These are phyloP conservation scores for Jamesozyma jinghongensis DNA, from an alignment of 805 yeast species.

Conservation along the genomic window DNA sequence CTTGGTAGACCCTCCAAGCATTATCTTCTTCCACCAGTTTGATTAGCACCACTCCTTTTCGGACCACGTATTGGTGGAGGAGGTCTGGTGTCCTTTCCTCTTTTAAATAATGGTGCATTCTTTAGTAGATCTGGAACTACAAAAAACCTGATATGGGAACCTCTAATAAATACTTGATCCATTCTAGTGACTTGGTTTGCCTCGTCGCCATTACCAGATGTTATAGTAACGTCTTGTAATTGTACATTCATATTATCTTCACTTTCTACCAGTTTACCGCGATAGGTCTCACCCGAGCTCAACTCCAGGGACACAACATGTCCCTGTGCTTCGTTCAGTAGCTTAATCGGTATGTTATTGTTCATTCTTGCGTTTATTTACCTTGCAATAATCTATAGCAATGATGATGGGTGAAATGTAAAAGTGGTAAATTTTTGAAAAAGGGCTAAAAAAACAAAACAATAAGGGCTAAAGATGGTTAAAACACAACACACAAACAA, in stretches of 20 bases:
- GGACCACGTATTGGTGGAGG: conserved; percentile 66
- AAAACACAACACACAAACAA: no score
- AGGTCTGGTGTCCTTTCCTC: conserved; percentile 46
- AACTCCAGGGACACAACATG: conserved; percentile 79
- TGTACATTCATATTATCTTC: conserved; percentile 96
- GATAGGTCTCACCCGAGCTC: conserved; percentile 73
- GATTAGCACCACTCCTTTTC: conserved; percentile 26
- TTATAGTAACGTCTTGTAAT: conserved; percentile 68
- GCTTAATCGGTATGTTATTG: conserved; percentile 59
- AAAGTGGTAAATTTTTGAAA: background rate
- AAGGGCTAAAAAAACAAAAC: no score
- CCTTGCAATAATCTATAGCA: no score
- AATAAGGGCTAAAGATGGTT: no score
- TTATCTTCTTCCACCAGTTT: background rate
- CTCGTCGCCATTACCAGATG: conserved; percentile 55
- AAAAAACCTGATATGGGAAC: conserved; percentile 78
- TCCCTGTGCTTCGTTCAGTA: conserved; percentile 83
- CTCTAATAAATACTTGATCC: conserved; percentile 83
- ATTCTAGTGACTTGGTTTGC: conserved; percentile 47
- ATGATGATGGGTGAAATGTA: background rate
- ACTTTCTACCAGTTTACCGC: conserved; percentile 78
- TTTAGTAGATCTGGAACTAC: conserved; percentile 80
- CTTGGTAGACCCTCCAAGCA: no score
- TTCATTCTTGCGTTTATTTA: no score
- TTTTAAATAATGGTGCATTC: conserved; percentile 81